Evolutionary conservation across 164 flowering plant species (phyloP).

Genomic region (Nymphaea thermarum): DNA sequence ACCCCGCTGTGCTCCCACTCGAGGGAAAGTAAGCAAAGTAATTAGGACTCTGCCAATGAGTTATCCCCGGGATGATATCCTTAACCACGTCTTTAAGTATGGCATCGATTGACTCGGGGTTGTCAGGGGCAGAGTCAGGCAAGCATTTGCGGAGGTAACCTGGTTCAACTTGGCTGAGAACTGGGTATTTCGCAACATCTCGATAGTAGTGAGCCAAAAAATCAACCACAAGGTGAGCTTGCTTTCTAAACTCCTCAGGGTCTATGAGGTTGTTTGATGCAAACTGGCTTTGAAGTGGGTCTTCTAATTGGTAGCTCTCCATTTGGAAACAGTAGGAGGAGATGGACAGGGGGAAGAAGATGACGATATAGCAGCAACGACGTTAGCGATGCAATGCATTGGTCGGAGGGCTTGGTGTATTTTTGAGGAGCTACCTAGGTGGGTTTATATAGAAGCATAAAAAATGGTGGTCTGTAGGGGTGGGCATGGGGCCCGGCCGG

Average conservation of each 20-base stretch:
- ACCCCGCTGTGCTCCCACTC: constrained; percentile 38
- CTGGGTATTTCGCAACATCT: constrained; percentile 41
- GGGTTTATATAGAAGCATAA: no score
- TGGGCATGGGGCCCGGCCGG: no score
- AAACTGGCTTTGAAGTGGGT: no score
- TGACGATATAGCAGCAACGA: no score
- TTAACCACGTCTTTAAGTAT: constrained; percentile 35
- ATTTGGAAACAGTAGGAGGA: no score
- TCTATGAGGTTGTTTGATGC: constrained; percentile 27
- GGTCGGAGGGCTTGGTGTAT: no score
- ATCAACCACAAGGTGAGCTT: constrained; percentile 48
- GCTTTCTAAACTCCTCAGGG: constrained; percentile 46
- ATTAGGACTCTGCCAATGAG: constrained; percentile 68
- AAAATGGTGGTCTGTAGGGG: no score
- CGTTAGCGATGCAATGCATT: no score
- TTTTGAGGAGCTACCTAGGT: no score
- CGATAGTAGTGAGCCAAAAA: constrained; percentile 58
- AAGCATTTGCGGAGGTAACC: constrained; percentile 38
- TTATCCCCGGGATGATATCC: constrained; percentile 51
- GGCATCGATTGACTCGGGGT: constrained; percentile 38
- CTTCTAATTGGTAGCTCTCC: no score
- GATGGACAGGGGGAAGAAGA: no score
- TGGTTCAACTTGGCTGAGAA: constrained; percentile 56
- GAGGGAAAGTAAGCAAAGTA: constrained; percentile 52
- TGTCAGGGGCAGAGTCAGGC: constrained; percentile 37